Evolutionary conservation across 176 grass and related monocot genomes (phyloP), one percentile per base, ranked within the genome.

Genomic region (Carex parvula): DNA sequence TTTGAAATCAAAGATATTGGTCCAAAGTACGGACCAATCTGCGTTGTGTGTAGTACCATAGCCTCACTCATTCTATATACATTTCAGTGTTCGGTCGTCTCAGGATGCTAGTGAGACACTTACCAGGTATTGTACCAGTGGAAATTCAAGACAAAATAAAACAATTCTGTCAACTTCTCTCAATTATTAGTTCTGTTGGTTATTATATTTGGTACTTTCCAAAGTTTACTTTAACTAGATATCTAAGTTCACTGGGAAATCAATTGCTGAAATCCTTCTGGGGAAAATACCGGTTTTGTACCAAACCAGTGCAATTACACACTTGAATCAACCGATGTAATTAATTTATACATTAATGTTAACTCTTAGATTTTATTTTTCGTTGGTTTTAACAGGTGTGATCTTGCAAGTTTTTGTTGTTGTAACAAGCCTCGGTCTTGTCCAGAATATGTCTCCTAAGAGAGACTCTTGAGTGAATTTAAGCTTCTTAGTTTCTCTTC

Each of bases 401-500:
- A 39, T 89, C 62, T 81, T 97, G 72, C 94, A 94, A 64, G 30
- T 91, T 77, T 72, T 92, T 50, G 86, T 97, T 30, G 90, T 97
- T 39, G 87, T 84, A 29, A 97, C 92, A 60, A 88, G 88, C 14
- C 79, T 90, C 4, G 81, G 86, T n/a, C 90, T 97, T 83, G 71
- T 90, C 65, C 90, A 91, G 59, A 97, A 97, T 65, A 94, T 97
- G 94, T 97, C 94, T 87, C 87, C 91, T 32, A 94, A 85, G 86
- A 91, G 89, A 88, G 87, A 81, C 50, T 91, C 90, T 82, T 94
- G 61, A 86, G 88, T 87, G 62, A 44, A 46, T 52, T 64, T 8
- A 4, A 67, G 63, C 15, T 68, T 17, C 14, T 82, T 29, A 17
- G 15, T 32, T 44, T 41, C 4, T 81, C 7, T 15, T 81, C 20